Evolutionary conservation across 768 basidiomycete species (phyloP), one percentile per base, ranked within the genome.

Genomic region (Xanthoconium purpureum): DNA sequence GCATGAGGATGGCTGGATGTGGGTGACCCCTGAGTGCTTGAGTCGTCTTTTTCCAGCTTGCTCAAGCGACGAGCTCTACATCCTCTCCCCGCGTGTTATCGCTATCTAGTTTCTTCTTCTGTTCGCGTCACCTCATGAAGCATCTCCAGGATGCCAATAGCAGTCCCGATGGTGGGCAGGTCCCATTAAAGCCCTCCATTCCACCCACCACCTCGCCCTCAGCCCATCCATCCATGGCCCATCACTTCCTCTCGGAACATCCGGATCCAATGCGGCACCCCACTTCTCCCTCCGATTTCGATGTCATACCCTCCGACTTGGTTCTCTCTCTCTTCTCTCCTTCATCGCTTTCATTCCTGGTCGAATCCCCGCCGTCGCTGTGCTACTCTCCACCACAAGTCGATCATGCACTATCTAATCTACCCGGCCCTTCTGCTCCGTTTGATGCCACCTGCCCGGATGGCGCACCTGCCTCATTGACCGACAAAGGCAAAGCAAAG

Each of bases 401-500:
- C 46, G 36, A 60, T 52, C 48, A 29, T 12, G 37, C 57, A 3
- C 55, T 40, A 70, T 69, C 68, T 66, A 64, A 70, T 69, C 68
- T 70, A 48, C 33, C 63, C 59, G 57, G 56, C 35, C 43, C 61
- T 45, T 57, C 67, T n/a, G 18, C 14, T 47, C 49, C 58, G 47
- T 58, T 50, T 49, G 47, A 62, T 48, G 57, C 17, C 46, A 12
- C 38, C 50, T 57, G 57, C n/a, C 35, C 29, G 36, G 58, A 65
- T 30, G 50, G 44, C 35, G 37, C 50, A 37, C 29, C 51, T 62
- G 62, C 68, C 68, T 64, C 72, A 20, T 68, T 72, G 60, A 43
- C 56, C 59, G 67, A 63, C 64, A 90, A 87, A 73, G 83, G 78
- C 63, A 88, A 80, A 71, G 84, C 77, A 51, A 71, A 66, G 62